Conservation (phyloP, 192 early-diverging fungal species). For the Diversispora eburnea region DNA sequence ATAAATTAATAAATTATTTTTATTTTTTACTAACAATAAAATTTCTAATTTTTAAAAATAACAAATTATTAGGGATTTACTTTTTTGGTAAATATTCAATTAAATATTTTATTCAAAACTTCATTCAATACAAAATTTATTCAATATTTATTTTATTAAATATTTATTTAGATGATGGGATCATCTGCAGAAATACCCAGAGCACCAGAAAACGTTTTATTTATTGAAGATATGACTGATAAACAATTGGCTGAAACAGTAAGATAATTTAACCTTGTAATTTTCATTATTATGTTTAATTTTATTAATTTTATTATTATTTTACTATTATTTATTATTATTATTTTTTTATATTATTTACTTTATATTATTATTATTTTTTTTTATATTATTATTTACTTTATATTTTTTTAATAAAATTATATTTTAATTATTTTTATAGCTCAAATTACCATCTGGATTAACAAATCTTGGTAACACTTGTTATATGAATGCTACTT, state of each 20-base stretch:
- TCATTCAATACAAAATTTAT: neutral
- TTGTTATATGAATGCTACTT: constrained; percentile 83
- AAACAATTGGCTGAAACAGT: constrained; percentile 80
- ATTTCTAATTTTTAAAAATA: neutral
- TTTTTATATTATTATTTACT: neutral
- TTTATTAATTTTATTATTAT: neutral
- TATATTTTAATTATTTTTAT: constrained; percentile 11
- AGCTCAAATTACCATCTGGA: constrained; percentile 89
- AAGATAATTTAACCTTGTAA: constrained; percentile 21
- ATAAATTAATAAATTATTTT: constrained; percentile 31
- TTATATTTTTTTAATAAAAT: neutral
- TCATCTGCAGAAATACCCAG: constrained; percentile 91
- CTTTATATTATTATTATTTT: neutral
- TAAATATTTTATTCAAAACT: neutral
- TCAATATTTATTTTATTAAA: neutral
- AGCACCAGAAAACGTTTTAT: constrained; percentile 66
- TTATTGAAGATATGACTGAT: constrained; percentile 94
- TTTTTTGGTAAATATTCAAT: neutral
- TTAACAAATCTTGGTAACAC: constrained; percentile 92
- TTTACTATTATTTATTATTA: neutral
- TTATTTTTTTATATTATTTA: neutral
- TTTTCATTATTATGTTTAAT: neutral
- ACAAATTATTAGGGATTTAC: constrained; percentile 33
- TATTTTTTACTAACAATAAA: neutral
- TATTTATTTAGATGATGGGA: constrained; percentile 81